Conservation (phyloP, 345 rosid genomes). For the Cardiospermum halicacabum region DNA sequence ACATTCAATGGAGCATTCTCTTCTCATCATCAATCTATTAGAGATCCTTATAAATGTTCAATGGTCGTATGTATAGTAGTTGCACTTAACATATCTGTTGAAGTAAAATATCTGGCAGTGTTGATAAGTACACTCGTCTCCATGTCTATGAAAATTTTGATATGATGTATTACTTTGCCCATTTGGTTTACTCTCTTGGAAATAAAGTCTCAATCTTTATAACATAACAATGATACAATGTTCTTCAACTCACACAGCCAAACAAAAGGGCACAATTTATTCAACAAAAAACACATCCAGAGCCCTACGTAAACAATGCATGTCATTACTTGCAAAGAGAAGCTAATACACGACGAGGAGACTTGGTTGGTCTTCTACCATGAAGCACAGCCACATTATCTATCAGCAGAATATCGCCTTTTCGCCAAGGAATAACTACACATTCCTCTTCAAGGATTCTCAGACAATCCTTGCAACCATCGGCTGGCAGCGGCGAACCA, state of each 20-base stretch:
- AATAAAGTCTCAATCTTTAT: no score
- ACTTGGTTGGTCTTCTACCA: conserved; percentile 55
- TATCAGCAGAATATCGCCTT: conserved; percentile 67
- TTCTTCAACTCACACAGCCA: no score
- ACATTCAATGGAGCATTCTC: neutral
- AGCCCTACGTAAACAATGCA: neutral
- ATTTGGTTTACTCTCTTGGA: no score
- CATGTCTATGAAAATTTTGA: conserved; percentile 17
- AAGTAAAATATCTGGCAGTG: conserved; percentile 1
- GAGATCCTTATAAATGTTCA: neutral
- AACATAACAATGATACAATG: no score
- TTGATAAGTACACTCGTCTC: conserved; percentile 1
- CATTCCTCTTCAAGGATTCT: conserved; percentile 75
- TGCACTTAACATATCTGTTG: neutral
- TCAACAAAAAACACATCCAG: neutral
- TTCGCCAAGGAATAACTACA: conserved; percentile 76
- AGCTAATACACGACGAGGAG: conserved; percentile 77
- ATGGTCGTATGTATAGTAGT: conserved; percentile 11
- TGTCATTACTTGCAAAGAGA: conserved; percentile 63
- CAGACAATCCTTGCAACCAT: conserved; percentile 53
- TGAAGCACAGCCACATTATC: conserved; percentile 90
- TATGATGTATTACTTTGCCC: conserved; percentile 2
- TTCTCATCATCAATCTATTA: neutral
- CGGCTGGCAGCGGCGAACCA: conserved; percentile 56
- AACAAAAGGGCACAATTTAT: neutral